A percentile compares a stretch with the other conserved stretches of the same genome.
Conservation (phyloP, 129 eudicot genomes). For the Flaveria robusta region DNA sequence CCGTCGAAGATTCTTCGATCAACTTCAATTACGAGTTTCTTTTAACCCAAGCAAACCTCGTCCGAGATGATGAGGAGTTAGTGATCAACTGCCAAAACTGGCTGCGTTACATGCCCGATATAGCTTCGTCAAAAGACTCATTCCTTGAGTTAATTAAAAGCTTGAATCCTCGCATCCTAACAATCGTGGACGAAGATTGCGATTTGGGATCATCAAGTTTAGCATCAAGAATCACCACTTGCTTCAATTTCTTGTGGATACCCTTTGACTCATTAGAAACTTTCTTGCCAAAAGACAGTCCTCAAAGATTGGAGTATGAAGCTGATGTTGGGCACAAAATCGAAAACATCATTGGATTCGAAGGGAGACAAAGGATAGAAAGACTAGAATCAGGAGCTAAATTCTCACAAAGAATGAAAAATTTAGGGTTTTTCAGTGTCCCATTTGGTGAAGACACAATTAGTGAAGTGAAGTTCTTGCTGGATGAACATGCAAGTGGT, state of each 20-base stretch:
- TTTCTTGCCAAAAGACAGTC: slow-evolving; percentile 74
- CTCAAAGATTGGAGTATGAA: slow-evolving; percentile 67
- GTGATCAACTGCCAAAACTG: slow-evolving; percentile 79
- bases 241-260: slow-evolving; percentile 79
- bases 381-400: slow-evolving; percentile 61
- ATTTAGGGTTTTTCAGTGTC: slow-evolving; percentile 51
- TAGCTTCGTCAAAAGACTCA: slow-evolving; percentile 43
- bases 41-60: slow-evolving; percentile 43
- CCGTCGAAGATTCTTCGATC: slow-evolving; percentile 28
- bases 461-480: slow-evolving; percentile 62
- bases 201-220: slow-evolving; percentile 56
- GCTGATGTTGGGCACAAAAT: slow-evolving; percentile 75
- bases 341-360: slow-evolving; percentile 66
- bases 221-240: slow-evolving; percentile 58
- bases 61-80: slow-evolving; percentile 59
- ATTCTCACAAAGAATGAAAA: slow-evolving; percentile 57
- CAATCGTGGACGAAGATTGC: slow-evolving; percentile 70
- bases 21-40: slow-evolving; percentile 48
- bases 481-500: slow-evolving; percentile 92
- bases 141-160: slow-evolving; percentile 50
- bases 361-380: slow-evolving; percentile 69
- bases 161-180: slow-evolving; percentile 58
- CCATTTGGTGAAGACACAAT: slow-evolving; percentile 65
- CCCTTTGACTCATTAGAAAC: slow-evolving; percentile 85
- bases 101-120: slow-evolving; percentile 66